Percentiles rank a stretch among this genome's conserved stretches.
Evolutionary conservation across 2,329 filamentous ascomycete species (phyloP).

Genomic region (Colletotrichum somersetense): DNA sequence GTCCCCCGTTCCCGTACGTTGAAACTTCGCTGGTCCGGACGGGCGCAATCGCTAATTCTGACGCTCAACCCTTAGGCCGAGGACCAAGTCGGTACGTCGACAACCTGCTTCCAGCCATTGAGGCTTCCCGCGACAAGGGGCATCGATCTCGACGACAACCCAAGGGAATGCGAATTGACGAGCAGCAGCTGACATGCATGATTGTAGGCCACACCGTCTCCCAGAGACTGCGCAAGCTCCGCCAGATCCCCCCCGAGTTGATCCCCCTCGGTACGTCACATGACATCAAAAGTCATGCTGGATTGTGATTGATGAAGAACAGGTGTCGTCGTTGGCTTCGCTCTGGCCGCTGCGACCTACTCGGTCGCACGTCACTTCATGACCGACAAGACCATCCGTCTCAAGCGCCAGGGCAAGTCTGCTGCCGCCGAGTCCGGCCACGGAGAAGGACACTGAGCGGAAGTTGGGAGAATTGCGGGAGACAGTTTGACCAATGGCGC

Average conservation of each 20-base stretch:
- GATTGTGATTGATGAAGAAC: slow-evolving; percentile 30
- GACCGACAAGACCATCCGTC: slow-evolving; percentile 92
- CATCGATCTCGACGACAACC: slow-evolving; percentile 23
- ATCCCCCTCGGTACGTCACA: slow-evolving; percentile 85
- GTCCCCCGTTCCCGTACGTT: slow-evolving; percentile 79
- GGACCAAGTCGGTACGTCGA: slow-evolving; percentile 74
- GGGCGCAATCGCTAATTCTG: slow-evolving; percentile 49
- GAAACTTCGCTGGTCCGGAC: slow-evolving; percentile 34
- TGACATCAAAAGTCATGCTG: slow-evolving; percentile 31
- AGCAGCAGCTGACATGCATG: slow-evolving; percentile 23
- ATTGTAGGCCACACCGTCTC: slow-evolving; percentile 91
- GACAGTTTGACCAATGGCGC: slow-evolving; percentile 30
- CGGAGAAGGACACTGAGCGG: slow-evolving; percentile 49
- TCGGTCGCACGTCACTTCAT: slow-evolving; percentile 85
- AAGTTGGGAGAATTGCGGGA: slow-evolving; percentile 33
- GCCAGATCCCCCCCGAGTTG: slow-evolving; percentile 93
- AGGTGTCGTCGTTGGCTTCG: slow-evolving; percentile 91
- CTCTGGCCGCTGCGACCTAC: slow-evolving; percentile 84
- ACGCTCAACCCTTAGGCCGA: slow-evolving; percentile 65
- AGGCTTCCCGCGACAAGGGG: slow-evolving; percentile 23
- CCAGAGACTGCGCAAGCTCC: slow-evolving; percentile 90
- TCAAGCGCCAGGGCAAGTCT: slow-evolving; percentile 74
- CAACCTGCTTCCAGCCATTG: slow-evolving; percentile 43
- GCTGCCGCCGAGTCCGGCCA: slow-evolving; percentile 54
- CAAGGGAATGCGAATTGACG: slow-evolving; percentile 21